Percentiles rank a stretch among this genome's conserved stretches.
Evolutionary conservation across 495 filamentous ascomycete genomes (phyloP).

Genomic region (Gamarada debralockiae): DNA sequence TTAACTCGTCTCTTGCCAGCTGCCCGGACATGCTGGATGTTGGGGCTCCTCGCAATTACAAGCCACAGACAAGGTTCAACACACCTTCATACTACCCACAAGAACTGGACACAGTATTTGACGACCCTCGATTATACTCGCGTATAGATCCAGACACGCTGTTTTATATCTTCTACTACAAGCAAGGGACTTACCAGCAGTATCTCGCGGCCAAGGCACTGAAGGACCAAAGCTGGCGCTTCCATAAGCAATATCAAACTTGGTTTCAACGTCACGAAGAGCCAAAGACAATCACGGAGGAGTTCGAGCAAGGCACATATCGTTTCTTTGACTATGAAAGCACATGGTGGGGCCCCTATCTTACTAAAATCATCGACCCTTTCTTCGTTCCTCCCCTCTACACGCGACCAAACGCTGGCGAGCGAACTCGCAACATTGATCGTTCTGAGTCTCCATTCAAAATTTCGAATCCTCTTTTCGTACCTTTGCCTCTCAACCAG

Average conservation of each 20-base stretch:
- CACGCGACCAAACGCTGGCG: neutral
- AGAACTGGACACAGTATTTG: constrained; percentile 82
- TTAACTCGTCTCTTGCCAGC: constrained; percentile 63
- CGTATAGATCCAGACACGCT: constrained; percentile 91
- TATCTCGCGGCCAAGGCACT: constrained; percentile 94
- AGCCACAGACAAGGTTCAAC: constrained; percentile 72
- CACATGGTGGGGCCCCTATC: constrained; percentile 71
- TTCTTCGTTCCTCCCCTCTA: constrained; percentile 1
- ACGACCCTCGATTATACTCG: constrained; percentile 82
- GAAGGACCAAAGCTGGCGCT: constrained; percentile 96
- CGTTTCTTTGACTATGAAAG: constrained; percentile 99
- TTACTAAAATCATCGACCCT: constrained; percentile 7
- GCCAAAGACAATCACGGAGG: constrained; percentile 96
- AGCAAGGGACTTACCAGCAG: constrained; percentile 92
- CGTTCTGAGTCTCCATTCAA: neutral
- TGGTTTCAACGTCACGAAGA: constrained; percentile 99
- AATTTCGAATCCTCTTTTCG: neutral
- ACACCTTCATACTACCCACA: constrained; percentile 87
- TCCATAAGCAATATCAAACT: constrained; percentile 99
- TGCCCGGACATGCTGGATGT: constrained; percentile 75
- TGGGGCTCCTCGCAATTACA: constrained; percentile 78
- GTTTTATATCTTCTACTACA: constrained; percentile 99
- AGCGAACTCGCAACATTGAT: neutral
- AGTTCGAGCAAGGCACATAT: constrained; percentile 97
- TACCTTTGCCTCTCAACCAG: no score